These are phyloP conservation scores for Vaccinium myrtillus DNA, from an alignment of 148 eudicot genomes.

Conservation along the genomic window DNA sequence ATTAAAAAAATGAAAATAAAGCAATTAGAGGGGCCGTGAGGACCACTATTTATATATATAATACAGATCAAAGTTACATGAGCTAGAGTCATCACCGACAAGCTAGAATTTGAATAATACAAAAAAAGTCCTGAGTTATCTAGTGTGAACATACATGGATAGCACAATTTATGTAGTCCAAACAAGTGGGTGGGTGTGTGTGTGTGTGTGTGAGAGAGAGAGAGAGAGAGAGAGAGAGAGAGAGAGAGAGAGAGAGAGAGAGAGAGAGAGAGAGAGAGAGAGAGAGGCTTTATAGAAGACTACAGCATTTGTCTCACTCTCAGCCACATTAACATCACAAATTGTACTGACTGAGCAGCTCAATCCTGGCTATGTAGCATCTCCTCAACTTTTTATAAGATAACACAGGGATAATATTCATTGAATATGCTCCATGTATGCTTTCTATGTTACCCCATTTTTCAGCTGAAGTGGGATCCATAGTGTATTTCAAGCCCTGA, in stretches of 20 bases:
- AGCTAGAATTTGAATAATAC: not conserved
- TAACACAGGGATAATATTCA: not conserved
- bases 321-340: not conserved
- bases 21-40: not conserved
- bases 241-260: too few species aligned
- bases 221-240: too few species aligned
- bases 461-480: slow-evolving; percentile 26
- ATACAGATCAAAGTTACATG: not conserved
- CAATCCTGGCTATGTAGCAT: not conserved
- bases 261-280: too few species aligned
- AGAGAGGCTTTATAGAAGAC: too few species aligned
- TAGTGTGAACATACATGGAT: not conserved
- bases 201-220: too few species aligned
- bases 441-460: slow-evolving; percentile 44
- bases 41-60: not conserved
- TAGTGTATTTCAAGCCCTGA: slow-evolving; percentile 36
- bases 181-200: not conserved
- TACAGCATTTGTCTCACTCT: not conserved
- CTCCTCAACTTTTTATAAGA: not conserved
- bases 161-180: not conserved
- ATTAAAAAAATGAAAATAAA: not conserved
- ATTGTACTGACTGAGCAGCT: not conserved
- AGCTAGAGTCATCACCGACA: not conserved
- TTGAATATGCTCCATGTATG: not conserved
- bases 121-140: not conserved